Base-by-base conservation (phyloP, 148 eudicot species). In the Cornus controversa region DNA sequence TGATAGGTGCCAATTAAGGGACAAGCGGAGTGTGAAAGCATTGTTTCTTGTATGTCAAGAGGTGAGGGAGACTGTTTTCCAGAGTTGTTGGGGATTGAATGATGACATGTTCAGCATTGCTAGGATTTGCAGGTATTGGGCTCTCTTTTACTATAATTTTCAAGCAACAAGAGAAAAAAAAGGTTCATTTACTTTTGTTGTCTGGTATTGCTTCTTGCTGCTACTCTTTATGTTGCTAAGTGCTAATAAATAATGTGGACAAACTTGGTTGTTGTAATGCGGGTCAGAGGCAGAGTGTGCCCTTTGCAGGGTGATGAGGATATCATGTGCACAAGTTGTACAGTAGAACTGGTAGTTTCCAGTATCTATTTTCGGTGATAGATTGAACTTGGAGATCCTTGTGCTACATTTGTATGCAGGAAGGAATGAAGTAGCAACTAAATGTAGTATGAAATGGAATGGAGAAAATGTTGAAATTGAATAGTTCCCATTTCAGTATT, bases 61-160 rank as follows among this genome's bases (percentile, higher is more conserved):
- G 57, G 92, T 85, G 2, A 91, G 86, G 74, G 92, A 87, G 80
- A 71, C 90, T 71, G 87, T 89, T 45, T 68, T 96, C 16, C 79
- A 77, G 74, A 90, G 91, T 67, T 96, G 99, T 69, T 93, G 99
- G 98, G 99, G 99, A 20, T 78, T 96, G 78, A 89, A 85, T 70
- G 89, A 96, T 84, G 93, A 86, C 57, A 67, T 85, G 67, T 90
- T 93, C 66, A 84, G 86, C 71, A 73, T 79, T 73, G 89, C 94
- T 28, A 82, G 82, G 80, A 71, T 86, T 50, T 83, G 90, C 80
- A 90, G 99, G 99, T 95, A 88, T 74, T 79, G 64, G 40, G 37
- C 58, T 58, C 20, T 60, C 45, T 42, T 40, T 40, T 9, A 40
- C 10, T 40, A 40, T 40, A 40, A 9, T 40, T 40, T 40, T 40